These are phyloP conservation scores for Cladobotryum protrusum DNA, from an alignment of 2,329 filamentous ascomycete genomes.

Conservation along the genomic window DNA sequence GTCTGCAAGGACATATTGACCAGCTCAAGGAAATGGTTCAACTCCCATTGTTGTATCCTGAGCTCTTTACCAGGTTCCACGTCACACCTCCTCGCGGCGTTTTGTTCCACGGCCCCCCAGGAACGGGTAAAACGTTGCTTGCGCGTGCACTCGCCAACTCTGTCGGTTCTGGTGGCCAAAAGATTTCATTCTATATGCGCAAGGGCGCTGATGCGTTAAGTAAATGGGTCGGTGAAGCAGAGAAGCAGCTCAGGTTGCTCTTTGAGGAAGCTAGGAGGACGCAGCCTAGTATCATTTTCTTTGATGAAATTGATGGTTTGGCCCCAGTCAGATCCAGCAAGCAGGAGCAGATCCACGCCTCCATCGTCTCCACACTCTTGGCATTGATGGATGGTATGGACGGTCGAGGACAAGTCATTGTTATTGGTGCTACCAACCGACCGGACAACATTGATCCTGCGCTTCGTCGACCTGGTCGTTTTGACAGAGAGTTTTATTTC, in stretches of 20 bases:
- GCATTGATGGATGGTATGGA: conserved; percentile 98
- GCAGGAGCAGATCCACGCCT: conserved; percentile 97
- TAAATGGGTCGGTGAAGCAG: conserved; percentile 98
- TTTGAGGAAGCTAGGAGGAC: conserved; percentile 95
- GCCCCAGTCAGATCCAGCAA: conserved; percentile 95
- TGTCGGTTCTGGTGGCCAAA: conserved; percentile 79
- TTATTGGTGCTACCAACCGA: conserved; percentile 96
- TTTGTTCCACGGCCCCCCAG: conserved; percentile 91
- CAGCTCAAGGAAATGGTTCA: conserved; percentile 99
- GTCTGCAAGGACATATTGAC: conserved; percentile 87
- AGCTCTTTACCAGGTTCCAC: conserved; percentile 85
- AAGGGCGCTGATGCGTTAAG: conserved; percentile 96
- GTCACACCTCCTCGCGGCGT: conserved; percentile 93
- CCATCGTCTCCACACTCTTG: conserved; percentile 90
- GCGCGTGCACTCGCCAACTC: conserved; percentile 89
- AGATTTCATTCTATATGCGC: conserved; percentile 99
- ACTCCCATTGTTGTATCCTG: conserved; percentile 86
- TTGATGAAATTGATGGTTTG: conserved; percentile 96
- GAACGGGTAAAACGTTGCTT: conserved; percentile 95
- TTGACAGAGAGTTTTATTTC: conserved; percentile 98
- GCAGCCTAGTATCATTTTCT: conserved; percentile 98
- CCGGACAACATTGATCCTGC: conserved; percentile 95
- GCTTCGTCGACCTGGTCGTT: conserved; percentile 86
- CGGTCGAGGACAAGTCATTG: conserved; percentile 94
- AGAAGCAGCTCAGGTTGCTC: conserved; percentile 84